phyloP scores from a whole-genome alignment of 2,329 filamentous ascomycete species.

The Calonectria ilicicola region DNA sequence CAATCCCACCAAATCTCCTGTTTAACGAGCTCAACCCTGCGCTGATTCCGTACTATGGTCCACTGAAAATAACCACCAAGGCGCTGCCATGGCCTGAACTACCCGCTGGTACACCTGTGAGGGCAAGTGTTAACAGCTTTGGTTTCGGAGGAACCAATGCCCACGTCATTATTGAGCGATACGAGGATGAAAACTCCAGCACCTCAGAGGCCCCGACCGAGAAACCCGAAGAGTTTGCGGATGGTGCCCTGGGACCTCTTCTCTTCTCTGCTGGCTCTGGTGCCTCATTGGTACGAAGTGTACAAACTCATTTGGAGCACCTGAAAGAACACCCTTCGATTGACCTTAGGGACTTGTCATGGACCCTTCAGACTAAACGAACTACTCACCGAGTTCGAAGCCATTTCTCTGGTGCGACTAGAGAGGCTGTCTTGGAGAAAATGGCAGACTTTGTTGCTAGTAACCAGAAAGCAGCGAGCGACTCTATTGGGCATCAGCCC shows the following conservation, averaged over 20 bases:
- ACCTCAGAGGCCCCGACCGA: background rate
- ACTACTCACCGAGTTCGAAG: slow-evolving; percentile 14
- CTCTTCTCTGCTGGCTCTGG: slow-evolving; percentile 19
- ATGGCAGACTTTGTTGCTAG: slow-evolving; percentile 11
- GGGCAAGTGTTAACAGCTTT: slow-evolving; percentile 45
- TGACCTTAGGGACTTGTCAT: slow-evolving; percentile 11
- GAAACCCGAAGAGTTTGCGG: background rate
- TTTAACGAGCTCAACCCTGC: slow-evolving; percentile 45
- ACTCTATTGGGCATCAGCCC: slow-evolving; percentile 4
- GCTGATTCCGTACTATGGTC: slow-evolving; percentile 38
- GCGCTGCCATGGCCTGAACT: slow-evolving; percentile 37
- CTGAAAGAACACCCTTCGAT: background rate
- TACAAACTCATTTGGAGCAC: slow-evolving; percentile 7
- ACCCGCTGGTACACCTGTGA: slow-evolving; percentile 6
- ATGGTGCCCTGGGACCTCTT: background rate
- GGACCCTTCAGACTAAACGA: slow-evolving; percentile 13
- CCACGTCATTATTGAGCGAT: slow-evolving; percentile 52
- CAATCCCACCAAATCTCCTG: slow-evolving; percentile 46
- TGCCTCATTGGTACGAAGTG: slow-evolving; percentile 9
- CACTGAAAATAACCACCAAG: slow-evolving; percentile 36
- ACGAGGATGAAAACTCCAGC: background rate
- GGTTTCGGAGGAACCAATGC: slow-evolving; percentile 60
- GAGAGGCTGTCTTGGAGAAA: slow-evolving; percentile 11
- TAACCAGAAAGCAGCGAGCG: background rate
- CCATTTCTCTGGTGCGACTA: slow-evolving; percentile 11